These are phyloP conservation scores for Talaromyces sp. DNA, from an alignment of 2,329 filamentous ascomycete genomes.

Conservation along the genomic window DNA sequence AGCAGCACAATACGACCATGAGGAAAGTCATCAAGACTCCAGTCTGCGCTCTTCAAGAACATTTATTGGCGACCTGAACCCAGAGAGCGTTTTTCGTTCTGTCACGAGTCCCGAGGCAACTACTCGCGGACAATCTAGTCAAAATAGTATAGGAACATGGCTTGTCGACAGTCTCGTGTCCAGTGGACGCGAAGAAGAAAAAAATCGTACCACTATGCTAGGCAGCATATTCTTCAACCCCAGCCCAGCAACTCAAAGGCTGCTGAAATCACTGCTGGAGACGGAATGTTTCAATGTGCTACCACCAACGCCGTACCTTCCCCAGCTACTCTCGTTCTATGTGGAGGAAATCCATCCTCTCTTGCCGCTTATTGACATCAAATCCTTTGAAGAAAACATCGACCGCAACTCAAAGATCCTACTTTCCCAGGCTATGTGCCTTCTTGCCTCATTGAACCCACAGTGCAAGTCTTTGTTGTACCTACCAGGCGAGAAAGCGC, in stretches of 20 bases:
- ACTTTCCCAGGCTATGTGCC: conserved; percentile 54
- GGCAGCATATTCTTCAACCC: not conserved
- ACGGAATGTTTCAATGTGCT: conserved; percentile 3
- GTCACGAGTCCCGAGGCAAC: conserved; percentile 46
- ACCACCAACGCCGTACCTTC: not conserved
- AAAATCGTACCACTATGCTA: not conserved
- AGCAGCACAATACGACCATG: not conserved
- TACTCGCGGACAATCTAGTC: conserved; percentile 15
- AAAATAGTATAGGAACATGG: conserved; percentile 1
- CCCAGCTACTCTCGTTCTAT: conserved; percentile 37
- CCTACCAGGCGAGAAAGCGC: conserved; percentile 5
- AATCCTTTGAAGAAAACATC: conserved; percentile 16
- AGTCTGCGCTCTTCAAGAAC: not conserved
- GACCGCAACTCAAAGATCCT: conserved; percentile 29
- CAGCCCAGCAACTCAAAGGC: not conserved
- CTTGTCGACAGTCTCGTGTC: conserved; percentile 6
- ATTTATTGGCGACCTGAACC: conserved; percentile 58
- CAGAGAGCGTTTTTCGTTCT: conserved; percentile 59
- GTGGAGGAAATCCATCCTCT: conserved; percentile 55
- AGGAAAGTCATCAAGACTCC: not conserved
- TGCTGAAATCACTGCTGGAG: conserved; percentile 6
- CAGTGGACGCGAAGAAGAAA: not conserved
- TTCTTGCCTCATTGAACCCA: conserved; percentile 54
- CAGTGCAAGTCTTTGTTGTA: conserved; percentile 45
- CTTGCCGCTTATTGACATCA: conserved; percentile 51